Conservation (phyloP, 345 rosid genomes). For the Gossypium sturtianum region DNA sequence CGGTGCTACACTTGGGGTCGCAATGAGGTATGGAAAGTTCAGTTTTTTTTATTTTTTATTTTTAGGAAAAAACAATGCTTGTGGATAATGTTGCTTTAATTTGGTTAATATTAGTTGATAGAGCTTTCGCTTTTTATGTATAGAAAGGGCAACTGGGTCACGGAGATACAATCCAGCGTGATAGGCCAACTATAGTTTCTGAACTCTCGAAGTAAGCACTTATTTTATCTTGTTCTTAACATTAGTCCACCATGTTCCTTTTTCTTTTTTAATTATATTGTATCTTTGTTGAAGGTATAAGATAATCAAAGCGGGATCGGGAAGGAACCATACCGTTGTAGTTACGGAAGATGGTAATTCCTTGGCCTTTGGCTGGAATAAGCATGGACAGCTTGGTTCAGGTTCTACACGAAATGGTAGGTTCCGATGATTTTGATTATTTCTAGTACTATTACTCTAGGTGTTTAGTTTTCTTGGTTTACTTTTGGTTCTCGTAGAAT, state of each 20-base stretch:
- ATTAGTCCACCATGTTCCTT: background rate
- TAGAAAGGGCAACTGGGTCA: slow-evolving; percentile 98
- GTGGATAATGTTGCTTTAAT: background rate
- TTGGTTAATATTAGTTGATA: slow-evolving; percentile 4
- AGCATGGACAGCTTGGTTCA: slow-evolving; percentile 88
- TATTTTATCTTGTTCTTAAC: background rate
- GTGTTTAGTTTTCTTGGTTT: background rate
- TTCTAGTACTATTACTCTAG: background rate
- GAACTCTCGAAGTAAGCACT: slow-evolving; percentile 71
- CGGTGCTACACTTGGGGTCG: slow-evolving; percentile 98
- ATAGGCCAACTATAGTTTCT: slow-evolving; percentile 83
- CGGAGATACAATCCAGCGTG: slow-evolving; percentile 86
- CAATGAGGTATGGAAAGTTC: slow-evolving; percentile 57
- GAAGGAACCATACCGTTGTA: slow-evolving; percentile 77
- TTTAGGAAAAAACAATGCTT: background rate
- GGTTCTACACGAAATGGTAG: slow-evolving; percentile 76
- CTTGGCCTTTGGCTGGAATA: slow-evolving; percentile 92
- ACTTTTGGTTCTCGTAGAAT: background rate
- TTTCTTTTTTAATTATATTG: background rate
- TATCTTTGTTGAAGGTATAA: slow-evolving; percentile 31
- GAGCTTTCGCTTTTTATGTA: slow-evolving; percentile 24
- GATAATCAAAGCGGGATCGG: slow-evolving; percentile 63
- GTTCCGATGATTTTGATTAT: slow-evolving; percentile 2
- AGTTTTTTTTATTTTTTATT: background rate
- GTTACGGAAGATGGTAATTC: slow-evolving; percentile 74